Conservation (phyloP, 2,329 filamentous ascomycete genomes). For the Scedosporium dehoogii region DNA sequence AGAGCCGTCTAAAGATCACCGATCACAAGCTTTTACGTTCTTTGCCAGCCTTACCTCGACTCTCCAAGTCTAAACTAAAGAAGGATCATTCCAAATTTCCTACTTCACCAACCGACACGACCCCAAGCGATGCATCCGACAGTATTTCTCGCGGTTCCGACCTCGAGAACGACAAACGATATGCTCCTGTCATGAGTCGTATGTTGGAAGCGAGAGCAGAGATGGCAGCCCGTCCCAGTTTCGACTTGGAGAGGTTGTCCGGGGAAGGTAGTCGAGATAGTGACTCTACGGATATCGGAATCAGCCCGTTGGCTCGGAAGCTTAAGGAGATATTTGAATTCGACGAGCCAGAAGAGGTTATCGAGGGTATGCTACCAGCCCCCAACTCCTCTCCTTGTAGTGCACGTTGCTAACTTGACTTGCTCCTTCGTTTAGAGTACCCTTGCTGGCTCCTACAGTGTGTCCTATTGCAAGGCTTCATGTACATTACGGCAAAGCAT, state of each 20-base stretch:
- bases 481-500: constrained; percentile 89
- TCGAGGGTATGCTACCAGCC: constrained; percentile 47
- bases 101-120: constrained; percentile 12
- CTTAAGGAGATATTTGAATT: constrained; percentile 83
- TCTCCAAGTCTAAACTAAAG: constrained; percentile 30
- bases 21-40: constrained; percentile 57
- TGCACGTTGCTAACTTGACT: not conserved
- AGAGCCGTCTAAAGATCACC: constrained; percentile 43
- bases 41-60: constrained; percentile 46
- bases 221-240: constrained; percentile 48
- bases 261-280: constrained; percentile 25
- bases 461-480: constrained; percentile 83
- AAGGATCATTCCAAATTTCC: constrained; percentile 1
- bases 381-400: not conserved
- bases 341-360: constrained; percentile 69
- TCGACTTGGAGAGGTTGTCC: constrained; percentile 39
- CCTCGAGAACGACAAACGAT: constrained; percentile 30
- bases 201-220: constrained; percentile 65
- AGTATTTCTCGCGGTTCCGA: constrained; percentile 8
- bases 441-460: constrained; percentile 90
- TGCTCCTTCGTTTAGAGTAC: constrained; percentile 51
- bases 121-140: constrained; percentile 5
- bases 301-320: constrained; percentile 53
- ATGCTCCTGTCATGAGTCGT: constrained; percentile 64
- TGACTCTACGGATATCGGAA: constrained; percentile 23